Conservation (phyloP, 139 green algal species). For the Eudorina sp. region DNA sequence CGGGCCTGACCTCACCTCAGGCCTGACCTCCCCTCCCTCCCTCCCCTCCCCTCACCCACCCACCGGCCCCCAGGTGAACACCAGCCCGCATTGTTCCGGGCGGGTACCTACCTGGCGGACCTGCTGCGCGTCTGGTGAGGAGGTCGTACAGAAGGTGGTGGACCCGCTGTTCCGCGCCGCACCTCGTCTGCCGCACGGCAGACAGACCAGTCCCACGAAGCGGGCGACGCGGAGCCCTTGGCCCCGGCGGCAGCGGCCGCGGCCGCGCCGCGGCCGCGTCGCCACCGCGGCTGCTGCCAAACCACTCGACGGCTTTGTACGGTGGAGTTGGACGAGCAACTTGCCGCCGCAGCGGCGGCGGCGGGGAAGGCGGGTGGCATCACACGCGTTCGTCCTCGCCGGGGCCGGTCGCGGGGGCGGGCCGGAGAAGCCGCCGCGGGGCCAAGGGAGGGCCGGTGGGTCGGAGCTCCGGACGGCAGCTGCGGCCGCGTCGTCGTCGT, state of each 20-base stretch:
- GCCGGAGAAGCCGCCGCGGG: neutral
- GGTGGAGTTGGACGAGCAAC: constrained; percentile 9
- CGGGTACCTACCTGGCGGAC: constrained; percentile 60
- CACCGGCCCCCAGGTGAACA: constrained; percentile 69
- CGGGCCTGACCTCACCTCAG: too few relatives aligned
- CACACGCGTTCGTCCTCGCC: neutral
- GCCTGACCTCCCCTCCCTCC: too few relatives aligned
- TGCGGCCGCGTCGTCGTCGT: too few relatives aligned
- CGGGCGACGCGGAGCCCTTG: too few relatives aligned
- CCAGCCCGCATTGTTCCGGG: constrained; percentile 66
- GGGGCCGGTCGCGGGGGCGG: neutral
- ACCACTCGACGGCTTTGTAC: constrained; percentile 21
- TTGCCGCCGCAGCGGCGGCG: neutral
- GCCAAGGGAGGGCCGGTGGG: neutral
- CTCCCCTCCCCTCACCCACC: neutral
- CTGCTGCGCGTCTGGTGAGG: constrained; percentile 70
- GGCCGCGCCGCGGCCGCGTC: neutral
- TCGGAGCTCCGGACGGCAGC: neutral
- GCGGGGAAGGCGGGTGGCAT: neutral
- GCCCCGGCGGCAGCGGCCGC: neutral
- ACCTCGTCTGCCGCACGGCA: too few relatives aligned
- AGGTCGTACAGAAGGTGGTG: constrained; percentile 66
- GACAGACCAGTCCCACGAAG: too few relatives aligned
- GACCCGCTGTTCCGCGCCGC: constrained; percentile 55
- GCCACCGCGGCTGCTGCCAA: neutral